These are phyloP conservation scores for Allium fistulosum DNA, from an alignment of 106 monocot genomes.

Conservation along the genomic window DNA sequence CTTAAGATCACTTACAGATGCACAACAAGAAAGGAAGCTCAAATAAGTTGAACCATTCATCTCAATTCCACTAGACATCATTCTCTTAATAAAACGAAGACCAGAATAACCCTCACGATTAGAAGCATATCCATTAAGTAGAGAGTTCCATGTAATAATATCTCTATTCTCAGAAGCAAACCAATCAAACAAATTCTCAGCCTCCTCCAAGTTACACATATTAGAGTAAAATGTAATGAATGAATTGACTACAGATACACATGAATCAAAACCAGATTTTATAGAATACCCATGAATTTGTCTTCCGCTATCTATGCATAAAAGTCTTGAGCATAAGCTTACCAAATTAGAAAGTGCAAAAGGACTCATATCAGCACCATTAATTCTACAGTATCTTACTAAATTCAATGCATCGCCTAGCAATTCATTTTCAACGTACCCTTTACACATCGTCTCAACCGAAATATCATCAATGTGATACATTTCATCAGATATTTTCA, in stretches of 20 bases:
- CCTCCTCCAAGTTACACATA: conserved; percentile 13
- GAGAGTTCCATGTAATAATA: conserved; percentile 42
- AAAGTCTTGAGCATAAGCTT: conserved; percentile 18
- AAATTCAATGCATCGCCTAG: conserved; percentile 19
- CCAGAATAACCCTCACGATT: conserved; percentile 31
- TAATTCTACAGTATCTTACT: conserved; percentile 7
- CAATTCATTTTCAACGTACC: conserved; percentile 12
- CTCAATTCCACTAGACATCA: conserved; percentile 22
- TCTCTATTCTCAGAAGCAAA: conserved; percentile 11
- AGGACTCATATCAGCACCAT: conserved; percentile 4
- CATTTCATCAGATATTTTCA: conserved; percentile 16
- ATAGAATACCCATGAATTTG: conserved; percentile 29
- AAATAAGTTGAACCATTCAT: conserved; percentile 26
- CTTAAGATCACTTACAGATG: conserved; percentile 9
- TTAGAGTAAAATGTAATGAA: conserved; percentile 31
- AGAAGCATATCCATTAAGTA: conserved; percentile 27
- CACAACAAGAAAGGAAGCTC: conserved; percentile 36
- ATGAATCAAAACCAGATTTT: conserved; percentile 18
- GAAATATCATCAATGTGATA: conserved; percentile 21
- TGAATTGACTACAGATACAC: conserved; percentile 31
- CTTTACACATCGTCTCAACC: conserved; percentile 25
- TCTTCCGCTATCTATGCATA: conserved; percentile 4
- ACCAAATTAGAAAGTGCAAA: conserved; percentile 17
- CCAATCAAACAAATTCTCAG: conserved; percentile 22
- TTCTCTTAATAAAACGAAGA: conserved; percentile 16